phyloP scores from a whole-genome alignment of 1,284 basidiomycete species.

The Tylopilus orsonianus region DNA sequence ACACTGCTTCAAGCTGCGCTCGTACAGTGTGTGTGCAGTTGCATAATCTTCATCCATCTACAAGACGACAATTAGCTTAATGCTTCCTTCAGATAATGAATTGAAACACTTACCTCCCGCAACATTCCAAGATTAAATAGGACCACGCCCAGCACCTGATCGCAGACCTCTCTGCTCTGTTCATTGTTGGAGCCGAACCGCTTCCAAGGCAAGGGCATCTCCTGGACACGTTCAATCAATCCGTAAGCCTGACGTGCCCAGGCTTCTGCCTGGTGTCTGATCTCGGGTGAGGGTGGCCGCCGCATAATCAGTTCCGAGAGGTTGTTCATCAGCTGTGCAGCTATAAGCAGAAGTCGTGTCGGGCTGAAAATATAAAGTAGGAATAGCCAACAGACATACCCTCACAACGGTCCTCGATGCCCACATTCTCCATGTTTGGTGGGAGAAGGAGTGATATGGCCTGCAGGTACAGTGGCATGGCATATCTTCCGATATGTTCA shows the following conservation, averaged over 20 bases:
- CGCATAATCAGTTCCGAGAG: constrained; percentile 60
- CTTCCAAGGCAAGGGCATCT: constrained; percentile 23
- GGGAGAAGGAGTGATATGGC: constrained; percentile 67
- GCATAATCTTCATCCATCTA: constrained; percentile 53
- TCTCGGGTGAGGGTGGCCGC: constrained; percentile 44
- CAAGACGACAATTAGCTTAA: not conserved
- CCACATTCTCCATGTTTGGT: constrained; percentile 38
- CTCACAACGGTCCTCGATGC: constrained; percentile 56
- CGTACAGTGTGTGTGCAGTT: constrained; percentile 46
- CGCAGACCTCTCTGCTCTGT: constrained; percentile 42
- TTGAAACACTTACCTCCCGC: constrained; percentile 39
- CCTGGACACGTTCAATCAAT: constrained; percentile 41
- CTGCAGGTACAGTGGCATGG: constrained; percentile 65
- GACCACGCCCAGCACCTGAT: constrained; percentile 56
- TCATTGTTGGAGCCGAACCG: constrained; percentile 24
- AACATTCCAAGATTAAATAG: constrained; percentile 61
- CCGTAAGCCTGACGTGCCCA: constrained; percentile 60
- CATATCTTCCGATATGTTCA: constrained; percentile 45
- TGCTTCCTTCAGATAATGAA: not conserved
- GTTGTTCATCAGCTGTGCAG: constrained; percentile 71
- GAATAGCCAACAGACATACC: constrained; percentile 37
- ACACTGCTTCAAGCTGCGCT: constrained; percentile 49
- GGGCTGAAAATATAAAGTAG: not conserved
- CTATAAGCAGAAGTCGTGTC: constrained; percentile 33
- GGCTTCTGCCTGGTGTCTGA: constrained; percentile 54